phyloP scores from a whole-genome alignment of 208 protist genomes.

The Trypanosoma rangeli region DNA sequence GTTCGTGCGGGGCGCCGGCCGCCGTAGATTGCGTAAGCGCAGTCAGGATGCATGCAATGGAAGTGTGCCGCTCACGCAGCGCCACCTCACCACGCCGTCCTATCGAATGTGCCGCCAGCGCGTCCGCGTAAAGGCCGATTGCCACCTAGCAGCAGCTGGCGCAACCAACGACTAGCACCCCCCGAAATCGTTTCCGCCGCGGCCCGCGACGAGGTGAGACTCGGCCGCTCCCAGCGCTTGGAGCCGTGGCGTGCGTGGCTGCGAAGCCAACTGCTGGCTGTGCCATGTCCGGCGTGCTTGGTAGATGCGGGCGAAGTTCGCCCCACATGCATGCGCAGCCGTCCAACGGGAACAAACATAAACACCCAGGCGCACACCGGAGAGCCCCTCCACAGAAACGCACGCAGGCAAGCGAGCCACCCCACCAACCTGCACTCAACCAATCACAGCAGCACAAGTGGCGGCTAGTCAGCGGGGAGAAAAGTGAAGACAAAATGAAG shows the following conservation, averaged over 20 bases:
- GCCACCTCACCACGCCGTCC: conserved; percentile 5
- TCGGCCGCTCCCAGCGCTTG: conserved; percentile 6
- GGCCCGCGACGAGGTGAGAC: conserved; percentile 2
- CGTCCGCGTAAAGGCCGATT: conserved; percentile 10
- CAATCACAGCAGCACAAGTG: conserved; percentile 7
- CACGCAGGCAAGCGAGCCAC: not conserved
- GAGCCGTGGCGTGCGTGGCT: not conserved
- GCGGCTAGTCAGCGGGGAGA: conserved; percentile 10
- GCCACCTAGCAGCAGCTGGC: conserved; percentile 8
- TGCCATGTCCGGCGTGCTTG: not conserved
- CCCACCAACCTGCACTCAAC: not conserved
- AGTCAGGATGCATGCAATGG: conserved; percentile 7
- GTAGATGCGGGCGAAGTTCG: not conserved
- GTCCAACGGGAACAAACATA: not conserved
- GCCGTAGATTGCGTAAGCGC: not conserved
- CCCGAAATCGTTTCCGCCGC: conserved; percentile 12
- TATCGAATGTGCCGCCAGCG: conserved; percentile 18
- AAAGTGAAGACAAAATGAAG: conserved; percentile 13
- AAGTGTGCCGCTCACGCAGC: not conserved
- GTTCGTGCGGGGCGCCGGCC: not conserved
- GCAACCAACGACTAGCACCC: conserved; percentile 8
- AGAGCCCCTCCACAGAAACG: not conserved
- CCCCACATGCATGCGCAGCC: conserved; percentile 12
- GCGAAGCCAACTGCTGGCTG: conserved; percentile 13
- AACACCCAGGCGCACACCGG: not conserved